phyloP scores from a whole-genome alignment of 768 basidiomycete species.

The Suillus lakei region DNA sequence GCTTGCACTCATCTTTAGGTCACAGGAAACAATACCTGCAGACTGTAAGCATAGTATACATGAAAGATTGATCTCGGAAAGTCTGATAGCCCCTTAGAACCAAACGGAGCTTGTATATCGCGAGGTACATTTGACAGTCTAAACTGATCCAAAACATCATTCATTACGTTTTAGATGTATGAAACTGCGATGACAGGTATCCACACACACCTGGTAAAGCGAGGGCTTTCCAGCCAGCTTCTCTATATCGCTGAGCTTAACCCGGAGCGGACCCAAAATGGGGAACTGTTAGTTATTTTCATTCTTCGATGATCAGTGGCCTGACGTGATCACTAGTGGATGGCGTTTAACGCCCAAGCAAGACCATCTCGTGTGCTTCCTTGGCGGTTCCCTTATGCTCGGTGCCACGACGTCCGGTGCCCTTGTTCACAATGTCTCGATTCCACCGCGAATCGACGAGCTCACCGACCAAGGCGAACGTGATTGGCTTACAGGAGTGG shows the following conservation, averaged over 20 bases:
- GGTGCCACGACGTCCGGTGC: conserved; percentile 79
- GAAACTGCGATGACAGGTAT: conserved; percentile 84
- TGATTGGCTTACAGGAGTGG: conserved; percentile 83
- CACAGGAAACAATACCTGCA: conserved; percentile 37
- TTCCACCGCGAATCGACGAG: conserved; percentile 69
- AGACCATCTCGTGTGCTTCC: conserved; percentile 95
- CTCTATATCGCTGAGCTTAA: conserved; percentile 84
- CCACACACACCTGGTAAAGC: conserved; percentile 72
- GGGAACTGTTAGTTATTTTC: conserved; percentile 39
- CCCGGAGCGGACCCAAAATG: conserved; percentile 49
- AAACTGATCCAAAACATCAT: not conserved
- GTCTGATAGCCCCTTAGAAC: conserved; percentile 48
- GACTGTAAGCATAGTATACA: conserved; percentile 27
- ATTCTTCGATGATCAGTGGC: not conserved
- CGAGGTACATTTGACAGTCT: conserved; percentile 49
- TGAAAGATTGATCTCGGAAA: not conserved
- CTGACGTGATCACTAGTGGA: conserved; percentile 34
- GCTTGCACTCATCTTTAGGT: conserved; percentile 10
- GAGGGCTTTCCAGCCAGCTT: conserved; percentile 60
- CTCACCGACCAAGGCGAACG: conserved; percentile 65
- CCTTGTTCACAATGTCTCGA: conserved; percentile 53
- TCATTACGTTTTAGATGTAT: conserved; percentile 69
- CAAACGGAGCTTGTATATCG: conserved; percentile 77
- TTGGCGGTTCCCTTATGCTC: conserved; percentile 90
- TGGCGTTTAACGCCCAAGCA: conserved; percentile 88